phyloP scores from a whole-genome alignment of 306 rosid genomes.

The Argentina anserina region DNA sequence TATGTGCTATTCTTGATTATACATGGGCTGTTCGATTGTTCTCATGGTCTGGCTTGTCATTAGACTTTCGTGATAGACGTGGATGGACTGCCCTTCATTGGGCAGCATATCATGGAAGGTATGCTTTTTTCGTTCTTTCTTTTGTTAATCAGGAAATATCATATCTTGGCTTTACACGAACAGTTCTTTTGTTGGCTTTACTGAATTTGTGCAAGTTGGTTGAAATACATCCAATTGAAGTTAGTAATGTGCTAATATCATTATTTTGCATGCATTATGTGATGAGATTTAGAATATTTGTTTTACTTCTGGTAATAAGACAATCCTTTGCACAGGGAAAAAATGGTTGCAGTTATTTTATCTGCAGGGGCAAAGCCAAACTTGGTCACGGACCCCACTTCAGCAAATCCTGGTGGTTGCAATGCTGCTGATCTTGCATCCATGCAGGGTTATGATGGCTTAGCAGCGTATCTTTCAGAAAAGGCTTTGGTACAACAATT shows the following conservation, averaged over 20 bases:
- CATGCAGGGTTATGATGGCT: conserved; percentile 63
- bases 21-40: conserved; percentile 77
- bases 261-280: conserved; percentile 13
- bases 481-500: conserved; percentile 79
- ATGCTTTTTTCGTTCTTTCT: not conserved
- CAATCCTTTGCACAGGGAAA: conserved; percentile 52
- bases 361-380: conserved; percentile 87
- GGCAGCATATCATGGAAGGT: conserved; percentile 94
- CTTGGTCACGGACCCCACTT: conserved; percentile 87
- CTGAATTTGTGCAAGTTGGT: conserved; percentile 23
- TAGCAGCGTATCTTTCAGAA: conserved; percentile 93
- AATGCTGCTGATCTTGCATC: conserved; percentile 83
- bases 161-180: not conserved
- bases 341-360: conserved; percentile 76
- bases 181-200: not conserved
- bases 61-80: conserved; percentile 80
- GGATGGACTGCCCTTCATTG: conserved; percentile 99
- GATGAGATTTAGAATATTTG: not conserved
- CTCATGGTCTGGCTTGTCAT: conserved; percentile 76
- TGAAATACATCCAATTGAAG: not conserved
- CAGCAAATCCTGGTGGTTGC: conserved; percentile 66
- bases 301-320: not conserved
- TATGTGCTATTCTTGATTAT: conserved; percentile 84
- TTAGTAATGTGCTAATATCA: not conserved
- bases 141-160: not conserved